Percentiles rank a stretch among this genome's conserved stretches.
Conservation (phyloP, 2,329 filamentous ascomycete genomes). For the Clathrospora elynae region DNA sequence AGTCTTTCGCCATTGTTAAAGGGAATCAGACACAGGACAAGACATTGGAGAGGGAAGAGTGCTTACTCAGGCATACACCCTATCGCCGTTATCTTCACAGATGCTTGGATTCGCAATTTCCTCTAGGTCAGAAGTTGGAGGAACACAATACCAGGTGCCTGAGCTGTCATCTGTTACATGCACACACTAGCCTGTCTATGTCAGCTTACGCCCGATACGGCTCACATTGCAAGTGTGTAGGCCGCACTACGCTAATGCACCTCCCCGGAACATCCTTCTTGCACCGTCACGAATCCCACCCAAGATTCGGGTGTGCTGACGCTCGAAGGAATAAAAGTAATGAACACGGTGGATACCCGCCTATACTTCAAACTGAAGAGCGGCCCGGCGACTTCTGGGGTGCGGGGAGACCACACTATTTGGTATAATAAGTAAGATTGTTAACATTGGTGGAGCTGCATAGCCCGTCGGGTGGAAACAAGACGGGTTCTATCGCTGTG, state of each 20-base stretch:
- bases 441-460: not conserved
- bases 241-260: not conserved
- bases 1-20: no score
- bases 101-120: no score
- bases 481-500: no score
- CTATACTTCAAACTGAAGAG: not conserved
- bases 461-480: not conserved
- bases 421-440: not conserved
- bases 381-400: conserved; percentile 1
- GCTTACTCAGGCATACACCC: no score
- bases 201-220: no score
- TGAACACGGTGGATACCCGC: not conserved
- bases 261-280: not conserved
- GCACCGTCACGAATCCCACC: not conserved
- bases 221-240: not conserved
- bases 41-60: no score
- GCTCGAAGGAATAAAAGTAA: conserved; percentile 2
- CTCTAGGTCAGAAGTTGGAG: no score
- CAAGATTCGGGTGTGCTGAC: not conserved
- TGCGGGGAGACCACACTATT: conserved; percentile 7
- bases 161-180: no score
- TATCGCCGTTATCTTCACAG: no score
- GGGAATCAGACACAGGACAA: no score
- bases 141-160: no score
- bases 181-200: no score